Evolutionary conservation across 257 asterid species (phyloP), one percentile per base, ranked within the genome.

Genomic region (Petunia axillaris): DNA sequence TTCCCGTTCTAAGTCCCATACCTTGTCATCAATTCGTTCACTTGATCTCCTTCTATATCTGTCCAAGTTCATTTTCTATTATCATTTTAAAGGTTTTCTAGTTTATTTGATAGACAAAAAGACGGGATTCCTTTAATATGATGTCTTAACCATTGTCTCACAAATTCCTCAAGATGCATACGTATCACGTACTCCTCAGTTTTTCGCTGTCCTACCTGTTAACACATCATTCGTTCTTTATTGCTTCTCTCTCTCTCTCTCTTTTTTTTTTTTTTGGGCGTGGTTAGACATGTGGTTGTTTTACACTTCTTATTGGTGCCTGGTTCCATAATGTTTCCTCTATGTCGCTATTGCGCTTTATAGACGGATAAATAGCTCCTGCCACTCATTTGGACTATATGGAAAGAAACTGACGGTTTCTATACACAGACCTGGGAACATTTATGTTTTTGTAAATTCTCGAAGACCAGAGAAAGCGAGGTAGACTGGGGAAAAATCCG

Each of bases 251-350:
- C 68, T 25, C 25, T 25, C 25, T 25, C 25, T 25, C 25, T 25
- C 25, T n/a, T n/a, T n/a, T n/a, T n/a, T n/a, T n/a, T n/a, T n/a
- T n/a, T n/a, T n/a, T n/a, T n/a, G n/a, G n/a, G 68, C 39, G 10
- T 63, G 68, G 4, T 36, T 63, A 9, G 68, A 63, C 37, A 36
- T 1, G 8, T 63, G 8, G 35, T 63, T 36, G n/a, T 63, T 43
- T 63, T 63, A 63, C 2, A 43, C 68, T 63, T 14, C 43, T 15
- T 63, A 63, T 9, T 36, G 68, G 68, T 63, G 68, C 68, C 68
- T 36, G 68, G 68, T n/a, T 37, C 8, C 68, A 63, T 5, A 2
- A 35, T 36, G 35, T 35, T 63, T 25, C 0, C 65, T 60, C 65
- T 25, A 39, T 25, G n/a, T 60, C 14, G 3, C n/a, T 63, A 63